These are phyloP conservation scores for Fusarium subglutinans DNA, from an alignment of 2,329 filamentous ascomycete species.

Conservation along the genomic window DNA sequence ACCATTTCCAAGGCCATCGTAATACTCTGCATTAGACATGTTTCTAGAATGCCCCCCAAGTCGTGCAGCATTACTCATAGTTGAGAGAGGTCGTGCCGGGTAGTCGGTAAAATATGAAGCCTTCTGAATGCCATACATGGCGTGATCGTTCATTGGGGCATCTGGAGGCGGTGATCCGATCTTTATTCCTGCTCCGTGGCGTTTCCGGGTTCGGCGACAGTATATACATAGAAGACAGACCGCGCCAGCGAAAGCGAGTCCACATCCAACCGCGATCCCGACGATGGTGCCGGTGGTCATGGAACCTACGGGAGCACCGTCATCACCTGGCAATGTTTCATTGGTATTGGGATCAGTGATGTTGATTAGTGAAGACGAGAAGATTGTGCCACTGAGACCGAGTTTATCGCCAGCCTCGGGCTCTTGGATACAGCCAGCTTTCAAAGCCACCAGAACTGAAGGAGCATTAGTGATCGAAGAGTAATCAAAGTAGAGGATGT, in stretches of 20 bases:
- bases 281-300: conserved; percentile 62
- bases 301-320: conserved; percentile 28
- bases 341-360: conserved; percentile 51
- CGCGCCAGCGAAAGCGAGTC: conserved; percentile 54
- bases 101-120: neutral
- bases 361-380: conserved; percentile 49
- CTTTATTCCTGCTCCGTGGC: conserved; percentile 5
- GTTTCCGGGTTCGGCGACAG: conserved; percentile 48
- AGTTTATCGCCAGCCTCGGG: conserved; percentile 51
- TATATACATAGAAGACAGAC: conserved; percentile 58
- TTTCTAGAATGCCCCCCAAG: conserved; percentile 1
- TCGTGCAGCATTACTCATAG: neutral
- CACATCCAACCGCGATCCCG: conserved; percentile 61
- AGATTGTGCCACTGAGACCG: conserved; percentile 55
- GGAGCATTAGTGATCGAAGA: no score
- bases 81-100: neutral
- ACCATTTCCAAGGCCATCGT: neutral
- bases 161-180: conserved; percentile 17
- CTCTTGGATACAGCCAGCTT: conserved; percentile 58
- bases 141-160: conserved; percentile 11
- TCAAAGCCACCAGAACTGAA: conserved; percentile 51
- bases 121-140: conserved; percentile 22
- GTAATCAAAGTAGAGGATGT: no score
- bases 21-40: conserved; percentile 21
- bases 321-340: conserved; percentile 39